Conservation (phyloP, 2,329 filamentous ascomycete species). For the Pochonia chlamydosporia region DNA sequence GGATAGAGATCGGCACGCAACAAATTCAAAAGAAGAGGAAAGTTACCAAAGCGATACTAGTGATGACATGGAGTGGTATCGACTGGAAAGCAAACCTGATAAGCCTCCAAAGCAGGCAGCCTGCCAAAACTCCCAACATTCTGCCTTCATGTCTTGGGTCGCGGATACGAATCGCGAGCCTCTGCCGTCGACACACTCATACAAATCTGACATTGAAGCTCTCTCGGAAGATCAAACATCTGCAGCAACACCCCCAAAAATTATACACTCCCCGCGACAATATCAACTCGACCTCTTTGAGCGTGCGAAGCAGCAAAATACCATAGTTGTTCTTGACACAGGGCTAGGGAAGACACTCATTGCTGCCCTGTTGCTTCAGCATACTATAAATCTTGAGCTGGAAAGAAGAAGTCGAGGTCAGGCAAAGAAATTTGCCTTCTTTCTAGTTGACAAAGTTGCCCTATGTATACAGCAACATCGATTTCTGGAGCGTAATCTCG, state of each 20-base stretch:
- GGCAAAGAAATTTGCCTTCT: slow-evolving; percentile 69
- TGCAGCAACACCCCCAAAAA: slow-evolving; percentile 21
- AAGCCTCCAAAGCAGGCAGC: background rate
- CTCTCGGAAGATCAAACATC: background rate
- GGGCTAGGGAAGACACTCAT: slow-evolving; percentile 97
- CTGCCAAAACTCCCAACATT: slow-evolving; percentile 1
- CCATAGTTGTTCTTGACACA: slow-evolving; percentile 91
- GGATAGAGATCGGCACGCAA: too few relatives aligned
- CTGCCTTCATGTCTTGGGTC: slow-evolving; percentile 11
- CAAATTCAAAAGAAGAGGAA: background rate
- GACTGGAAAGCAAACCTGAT: background rate
- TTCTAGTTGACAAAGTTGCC: slow-evolving; percentile 84
- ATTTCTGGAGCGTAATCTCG: slow-evolving; percentile 75
- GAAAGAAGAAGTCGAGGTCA: slow-evolving; percentile 57
- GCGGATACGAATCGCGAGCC: background rate
- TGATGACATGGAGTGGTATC: background rate
- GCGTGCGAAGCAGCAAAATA: slow-evolving; percentile 75
- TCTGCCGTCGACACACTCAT: background rate
- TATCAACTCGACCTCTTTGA: slow-evolving; percentile 93
- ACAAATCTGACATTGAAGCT: background rate
- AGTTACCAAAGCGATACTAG: background rate
- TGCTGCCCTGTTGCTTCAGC: slow-evolving; percentile 74
- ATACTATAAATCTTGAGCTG: slow-evolving; percentile 72
- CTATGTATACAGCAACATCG: slow-evolving; percentile 85
- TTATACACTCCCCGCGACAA: slow-evolving; percentile 74